These are phyloP conservation scores for Trichoderma sp. DNA, from an alignment of 2,329 filamentous ascomycete species.

Conservation along the genomic window DNA sequence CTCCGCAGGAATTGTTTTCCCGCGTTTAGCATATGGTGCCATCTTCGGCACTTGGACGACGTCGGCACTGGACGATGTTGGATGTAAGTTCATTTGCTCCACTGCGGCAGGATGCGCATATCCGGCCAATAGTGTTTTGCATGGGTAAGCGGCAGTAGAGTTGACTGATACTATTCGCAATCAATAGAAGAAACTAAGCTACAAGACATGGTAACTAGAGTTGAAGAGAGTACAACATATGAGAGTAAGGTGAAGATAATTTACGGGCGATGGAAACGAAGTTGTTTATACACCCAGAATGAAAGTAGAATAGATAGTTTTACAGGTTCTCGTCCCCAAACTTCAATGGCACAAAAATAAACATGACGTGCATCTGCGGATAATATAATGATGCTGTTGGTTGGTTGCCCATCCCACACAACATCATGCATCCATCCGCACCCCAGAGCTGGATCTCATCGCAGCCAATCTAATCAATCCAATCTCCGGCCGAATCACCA, in stretches of 20 bases:
- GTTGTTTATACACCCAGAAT: background rate
- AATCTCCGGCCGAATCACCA: background rate
- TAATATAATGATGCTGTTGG: background rate
- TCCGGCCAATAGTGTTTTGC: background rate
- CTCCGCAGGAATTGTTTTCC: background rate
- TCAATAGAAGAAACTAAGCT: background rate
- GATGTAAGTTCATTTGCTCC: background rate
- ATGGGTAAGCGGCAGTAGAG: background rate
- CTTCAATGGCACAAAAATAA: too few species aligned
- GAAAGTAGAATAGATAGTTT: too few species aligned
- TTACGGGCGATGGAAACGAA: background rate
- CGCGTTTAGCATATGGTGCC: background rate
- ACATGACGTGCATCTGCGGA: background rate
- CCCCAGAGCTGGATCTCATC: too few species aligned
- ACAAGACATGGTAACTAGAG: background rate
- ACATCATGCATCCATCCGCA: background rate
- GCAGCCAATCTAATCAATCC: background rate
- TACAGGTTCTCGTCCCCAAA: too few species aligned
- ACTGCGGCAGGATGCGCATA: background rate
- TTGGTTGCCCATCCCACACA: background rate
- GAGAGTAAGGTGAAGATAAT: background rate
- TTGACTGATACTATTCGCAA: background rate
- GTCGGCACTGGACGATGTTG: background rate
- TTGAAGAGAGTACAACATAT: background rate
- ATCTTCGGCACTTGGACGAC: background rate